These are phyloP conservation scores for Fusarium fracticaudum DNA, from an alignment of 2,329 filamentous ascomycete genomes.

Conservation along the genomic window DNA sequence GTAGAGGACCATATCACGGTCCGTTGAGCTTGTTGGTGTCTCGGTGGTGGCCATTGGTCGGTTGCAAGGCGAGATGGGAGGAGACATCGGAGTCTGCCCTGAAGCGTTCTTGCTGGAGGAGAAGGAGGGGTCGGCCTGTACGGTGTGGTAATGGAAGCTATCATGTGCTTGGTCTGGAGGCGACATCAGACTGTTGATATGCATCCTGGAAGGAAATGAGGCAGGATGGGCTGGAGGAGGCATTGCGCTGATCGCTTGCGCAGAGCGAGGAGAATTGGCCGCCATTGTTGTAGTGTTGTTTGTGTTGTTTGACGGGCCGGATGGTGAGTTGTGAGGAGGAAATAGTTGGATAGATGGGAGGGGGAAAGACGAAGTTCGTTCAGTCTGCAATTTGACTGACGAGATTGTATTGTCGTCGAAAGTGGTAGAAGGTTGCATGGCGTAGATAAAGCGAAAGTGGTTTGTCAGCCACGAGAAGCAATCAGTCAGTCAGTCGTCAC, in stretches of 20 bases:
- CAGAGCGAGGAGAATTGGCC: conserved; percentile 34
- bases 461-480: conserved; percentile 50
- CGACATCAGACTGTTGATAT: conserved; percentile 68
- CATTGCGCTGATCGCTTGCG: conserved; percentile 40
- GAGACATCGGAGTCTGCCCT: conserved; percentile 58
- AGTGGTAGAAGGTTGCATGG: conserved; percentile 44
- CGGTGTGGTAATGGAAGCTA: conserved; percentile 53
- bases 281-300: conserved; percentile 40
- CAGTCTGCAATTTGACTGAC: conserved; percentile 30
- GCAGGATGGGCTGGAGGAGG: conserved; percentile 43
- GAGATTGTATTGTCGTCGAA: conserved; percentile 44
- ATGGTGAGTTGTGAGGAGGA: conserved; percentile 23
- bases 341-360: conserved; percentile 6
- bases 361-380: conserved; percentile 20
- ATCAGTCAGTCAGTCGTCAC: conserved; percentile 23
- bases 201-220: conserved; percentile 50
- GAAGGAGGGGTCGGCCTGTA: conserved; percentile 28
- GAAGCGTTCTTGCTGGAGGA: conserved; percentile 37
- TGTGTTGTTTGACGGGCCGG: conserved; percentile 20
- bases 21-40: conserved; percentile 43
- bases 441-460: conserved; percentile 35
- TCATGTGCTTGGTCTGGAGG: conserved; percentile 67
- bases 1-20: conserved; percentile 67
- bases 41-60: conserved; percentile 50
- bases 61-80: conserved; percentile 64